Conservation (phyloP, 495 filamentous ascomycete genomes). For the Talaromyces liani region DNA sequence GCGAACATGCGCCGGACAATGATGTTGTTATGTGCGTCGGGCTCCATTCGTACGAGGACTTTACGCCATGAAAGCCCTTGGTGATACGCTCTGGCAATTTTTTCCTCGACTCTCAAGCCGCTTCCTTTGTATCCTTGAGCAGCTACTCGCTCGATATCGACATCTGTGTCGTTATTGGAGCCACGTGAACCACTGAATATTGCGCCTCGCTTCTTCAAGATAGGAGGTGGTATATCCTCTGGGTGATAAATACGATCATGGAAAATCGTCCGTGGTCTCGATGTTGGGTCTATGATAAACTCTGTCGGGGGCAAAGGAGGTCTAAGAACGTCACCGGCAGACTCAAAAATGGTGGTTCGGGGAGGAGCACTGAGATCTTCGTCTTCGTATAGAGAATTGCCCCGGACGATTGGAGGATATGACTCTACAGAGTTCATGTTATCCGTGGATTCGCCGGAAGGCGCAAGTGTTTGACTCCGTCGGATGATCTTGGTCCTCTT, state of each 20-base stretch:
- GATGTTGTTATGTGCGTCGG: constrained; percentile 98
- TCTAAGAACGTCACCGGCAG: constrained; percentile 84
- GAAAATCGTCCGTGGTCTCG: constrained; percentile 87
- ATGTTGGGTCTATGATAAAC: constrained; percentile 74
- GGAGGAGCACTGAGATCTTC: constrained; percentile 61
- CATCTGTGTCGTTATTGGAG: constrained; percentile 14
- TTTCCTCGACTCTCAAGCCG: constrained; percentile 87
- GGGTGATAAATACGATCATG: constrained; percentile 95
- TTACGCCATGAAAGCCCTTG: constrained; percentile 87
- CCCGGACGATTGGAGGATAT: constrained; percentile 28
- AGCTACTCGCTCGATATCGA: constrained; percentile 11
- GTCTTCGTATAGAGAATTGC: constrained; percentile 38
- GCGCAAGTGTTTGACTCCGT: constrained; percentile 62
- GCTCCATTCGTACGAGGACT: constrained; percentile 88
- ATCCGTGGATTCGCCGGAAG: constrained; percentile 34
- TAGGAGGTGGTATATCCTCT: constrained; percentile 81
- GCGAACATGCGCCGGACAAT: constrained; percentile 92
- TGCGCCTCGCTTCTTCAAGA: constrained; percentile 16
- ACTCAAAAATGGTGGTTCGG: constrained; percentile 88
- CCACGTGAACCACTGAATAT: neutral
- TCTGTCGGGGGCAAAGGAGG: constrained; percentile 75
- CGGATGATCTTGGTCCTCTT: constrained; percentile 68
- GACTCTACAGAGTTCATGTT: constrained; percentile 11
- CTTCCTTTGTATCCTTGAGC: constrained; percentile 22
- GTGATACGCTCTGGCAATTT: constrained; percentile 94